Evolutionary conservation across 176 grass and related monocot genomes (phyloP), one percentile per base, ranked within the genome.

Genomic region (Aegilops bicornis): DNA sequence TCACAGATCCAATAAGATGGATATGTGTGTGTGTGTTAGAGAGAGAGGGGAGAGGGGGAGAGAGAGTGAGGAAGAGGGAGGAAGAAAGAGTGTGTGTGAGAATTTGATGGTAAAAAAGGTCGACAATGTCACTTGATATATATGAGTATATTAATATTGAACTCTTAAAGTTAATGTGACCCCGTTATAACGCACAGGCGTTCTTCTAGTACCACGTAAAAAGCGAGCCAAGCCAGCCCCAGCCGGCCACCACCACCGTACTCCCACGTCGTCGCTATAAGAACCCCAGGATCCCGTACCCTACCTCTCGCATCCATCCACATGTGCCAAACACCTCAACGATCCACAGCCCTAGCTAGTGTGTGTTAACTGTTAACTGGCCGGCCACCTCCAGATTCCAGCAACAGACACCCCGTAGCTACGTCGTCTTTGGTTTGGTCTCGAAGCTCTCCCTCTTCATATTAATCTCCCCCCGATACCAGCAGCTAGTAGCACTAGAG

Each of bases 191-290:
- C n/a, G n/a, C n/a, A n/a, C n/a, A n/a, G n/a, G n/a, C n/a, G n/a
- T n/a, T n/a, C n/a, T n/a, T n/a, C n/a, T n/a, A n/a, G n/a, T n/a
- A 64, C 78, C 84, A 87, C 64, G 61, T 79, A 56, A 86, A 85
- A 86, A 78, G 74, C 54, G 54, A 59, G 54, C 54, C 54, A 22
- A 22, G 6, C 43, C 43, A 45, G 43, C 45, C 43, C 54, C 54
- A 59, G 54, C 19, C 52, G 16, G 17, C 73, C 42, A 33, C n/a
- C 72, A 23, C 5, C 29, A 16, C 79, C 76, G 48, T 79, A 60
- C 76, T 80, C 64, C 66, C 85, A 81, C 89, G 89, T 94, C 87
- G 86, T 91, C 56, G 69, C 67, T 87, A 86, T 91, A 88, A 91
- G 59, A 87, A 62, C 29, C 83, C 79, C 71, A 47, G 74, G 74